Percentiles rank a stretch among this genome's conserved stretches.
Evolutionary conservation across 2,329 filamentous ascomycete genomes (phyloP).

Genomic region (Hymenoscyphus fraxineus): DNA sequence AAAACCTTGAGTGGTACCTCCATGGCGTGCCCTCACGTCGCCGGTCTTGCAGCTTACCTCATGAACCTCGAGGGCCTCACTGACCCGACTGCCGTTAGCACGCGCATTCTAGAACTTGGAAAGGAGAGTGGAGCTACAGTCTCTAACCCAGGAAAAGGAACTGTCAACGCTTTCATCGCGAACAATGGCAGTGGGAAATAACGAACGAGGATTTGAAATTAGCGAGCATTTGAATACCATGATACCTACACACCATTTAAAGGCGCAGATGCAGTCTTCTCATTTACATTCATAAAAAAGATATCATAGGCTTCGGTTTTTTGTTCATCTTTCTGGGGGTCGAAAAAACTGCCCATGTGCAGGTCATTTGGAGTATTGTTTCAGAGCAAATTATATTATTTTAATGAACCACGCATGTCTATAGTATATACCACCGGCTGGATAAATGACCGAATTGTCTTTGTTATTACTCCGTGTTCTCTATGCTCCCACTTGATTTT

Average conservation of each 20-base stretch:
- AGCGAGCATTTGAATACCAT: not conserved
- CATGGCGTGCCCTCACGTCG: conserved; percentile 65
- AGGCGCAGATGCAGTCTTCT: not conserved
- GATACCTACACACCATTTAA: not conserved
- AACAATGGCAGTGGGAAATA: conserved; percentile 13
- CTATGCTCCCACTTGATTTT: too few relatives aligned
- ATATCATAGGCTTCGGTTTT: not conserved
- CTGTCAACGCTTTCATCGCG: conserved; percentile 10
- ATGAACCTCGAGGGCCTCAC: conserved; percentile 45
- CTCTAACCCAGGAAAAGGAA: conserved; percentile 4
- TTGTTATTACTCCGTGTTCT: too few relatives aligned
- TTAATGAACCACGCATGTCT: not conserved
- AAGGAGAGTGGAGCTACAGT: conserved; percentile 25
- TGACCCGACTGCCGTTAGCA: conserved; percentile 38
- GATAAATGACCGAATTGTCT: too few relatives aligned
- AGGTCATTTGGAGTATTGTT: not conserved
- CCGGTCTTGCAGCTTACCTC: conserved; percentile 65
- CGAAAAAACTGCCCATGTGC: conserved; percentile 1
- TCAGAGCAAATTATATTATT: not conserved
- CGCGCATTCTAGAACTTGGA: conserved; percentile 37
- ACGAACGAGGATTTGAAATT: not conserved
- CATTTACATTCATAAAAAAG: conserved; percentile 2
- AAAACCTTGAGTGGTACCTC: conserved; percentile 55
- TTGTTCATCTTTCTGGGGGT: not conserved
- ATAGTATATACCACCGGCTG: too few relatives aligned